phyloP scores from a whole-genome alignment of 805 yeast genomes.

The Candida stauntonica region DNA sequence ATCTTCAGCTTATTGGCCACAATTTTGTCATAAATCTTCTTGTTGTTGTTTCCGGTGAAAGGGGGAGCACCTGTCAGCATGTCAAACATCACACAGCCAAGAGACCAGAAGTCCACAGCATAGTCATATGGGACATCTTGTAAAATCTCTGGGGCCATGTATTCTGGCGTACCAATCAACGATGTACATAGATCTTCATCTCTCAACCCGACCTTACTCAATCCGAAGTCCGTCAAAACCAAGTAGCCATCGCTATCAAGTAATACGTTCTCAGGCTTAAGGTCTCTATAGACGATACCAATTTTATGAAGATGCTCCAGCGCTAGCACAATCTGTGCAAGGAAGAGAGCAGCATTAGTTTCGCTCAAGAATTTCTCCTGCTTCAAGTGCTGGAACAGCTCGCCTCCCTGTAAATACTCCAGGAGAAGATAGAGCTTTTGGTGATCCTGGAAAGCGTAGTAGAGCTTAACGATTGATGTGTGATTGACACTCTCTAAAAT shows the following conservation, averaged over 20 bases:
- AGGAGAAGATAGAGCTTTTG: slow-evolving; percentile 69
- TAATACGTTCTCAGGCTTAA: slow-evolving; percentile 93
- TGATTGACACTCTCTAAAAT: slow-evolving; percentile 69
- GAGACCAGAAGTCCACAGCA: slow-evolving; percentile 88
- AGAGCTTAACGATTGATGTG: slow-evolving; percentile 77
- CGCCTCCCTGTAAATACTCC: slow-evolving; percentile 89
- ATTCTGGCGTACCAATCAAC: slow-evolving; percentile 75
- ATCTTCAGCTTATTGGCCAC: slow-evolving; percentile 59
- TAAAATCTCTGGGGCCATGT: slow-evolving; percentile 87
- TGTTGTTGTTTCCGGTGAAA: slow-evolving; percentile 77
- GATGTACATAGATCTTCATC: slow-evolving; percentile 71
- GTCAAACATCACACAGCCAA: slow-evolving; percentile 79
- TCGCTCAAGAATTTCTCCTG: slow-evolving; percentile 91
- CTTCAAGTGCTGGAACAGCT: slow-evolving; percentile 89
- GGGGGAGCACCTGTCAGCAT: slow-evolving; percentile 86
- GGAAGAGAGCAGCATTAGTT: slow-evolving; percentile 87
- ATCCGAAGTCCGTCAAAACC: slow-evolving; percentile 93
- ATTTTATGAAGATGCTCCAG: slow-evolving; percentile 90
- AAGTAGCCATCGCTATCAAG: slow-evolving; percentile 94
- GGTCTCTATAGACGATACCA: slow-evolving; percentile 92
- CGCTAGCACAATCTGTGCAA: slow-evolving; percentile 91
- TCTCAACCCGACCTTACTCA: slow-evolving; percentile 67
- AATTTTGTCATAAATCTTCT: slow-evolving; percentile 71
- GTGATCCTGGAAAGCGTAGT: slow-evolving; percentile 79
- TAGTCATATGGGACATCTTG: slow-evolving; percentile 74